Evolutionary conservation across 2,329 filamentous ascomycete genomes (phyloP).

Genomic region (Phyllosticta citrichinensis): DNA sequence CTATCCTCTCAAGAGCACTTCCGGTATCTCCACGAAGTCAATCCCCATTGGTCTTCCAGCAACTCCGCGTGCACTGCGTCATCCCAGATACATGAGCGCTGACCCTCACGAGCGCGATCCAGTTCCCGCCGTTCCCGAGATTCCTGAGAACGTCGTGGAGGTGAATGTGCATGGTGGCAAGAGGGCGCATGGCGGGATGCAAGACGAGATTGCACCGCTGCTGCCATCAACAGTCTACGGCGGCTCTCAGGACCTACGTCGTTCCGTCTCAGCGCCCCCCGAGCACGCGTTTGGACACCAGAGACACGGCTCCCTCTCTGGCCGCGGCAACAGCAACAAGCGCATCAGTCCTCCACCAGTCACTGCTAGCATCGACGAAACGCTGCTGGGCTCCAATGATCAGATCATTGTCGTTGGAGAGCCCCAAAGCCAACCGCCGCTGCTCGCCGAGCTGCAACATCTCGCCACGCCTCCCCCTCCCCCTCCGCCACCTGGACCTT

Average conservation of each 20-base stretch:
- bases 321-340: conserved; percentile 25
- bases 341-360: conserved; percentile 30
- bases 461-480: conserved; percentile 45
- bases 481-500: conserved; percentile 33
- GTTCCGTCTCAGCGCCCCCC: conserved; percentile 39
- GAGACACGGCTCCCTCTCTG: conserved; percentile 28
- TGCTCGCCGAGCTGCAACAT: conserved; percentile 53
- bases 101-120: conserved; percentile 41
- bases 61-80: conserved; percentile 82
- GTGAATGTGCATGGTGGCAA: conserved; percentile 10
- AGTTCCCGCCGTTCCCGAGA: conserved; percentile 45
- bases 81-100: conserved; percentile 57
- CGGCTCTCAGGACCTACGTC: conserved; percentile 22
- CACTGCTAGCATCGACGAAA: conserved; percentile 45
- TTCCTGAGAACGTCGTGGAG: conserved; percentile 40
- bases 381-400: conserved; percentile 34
- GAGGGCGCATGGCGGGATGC: conserved; percentile 21
- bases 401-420: conserved; percentile 35
- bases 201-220: conserved; percentile 36
- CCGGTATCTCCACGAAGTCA: conserved; percentile 38
- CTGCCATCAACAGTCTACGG: conserved; percentile 39
- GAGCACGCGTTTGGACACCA: conserved; percentile 27
- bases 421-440: conserved; percentile 32
- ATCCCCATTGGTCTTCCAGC: conserved; percentile 69
- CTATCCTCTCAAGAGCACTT: conserved; percentile 20